Conservation (phyloP, 2,329 filamentous ascomycete genomes). For the Fusarium sp. region DNA sequence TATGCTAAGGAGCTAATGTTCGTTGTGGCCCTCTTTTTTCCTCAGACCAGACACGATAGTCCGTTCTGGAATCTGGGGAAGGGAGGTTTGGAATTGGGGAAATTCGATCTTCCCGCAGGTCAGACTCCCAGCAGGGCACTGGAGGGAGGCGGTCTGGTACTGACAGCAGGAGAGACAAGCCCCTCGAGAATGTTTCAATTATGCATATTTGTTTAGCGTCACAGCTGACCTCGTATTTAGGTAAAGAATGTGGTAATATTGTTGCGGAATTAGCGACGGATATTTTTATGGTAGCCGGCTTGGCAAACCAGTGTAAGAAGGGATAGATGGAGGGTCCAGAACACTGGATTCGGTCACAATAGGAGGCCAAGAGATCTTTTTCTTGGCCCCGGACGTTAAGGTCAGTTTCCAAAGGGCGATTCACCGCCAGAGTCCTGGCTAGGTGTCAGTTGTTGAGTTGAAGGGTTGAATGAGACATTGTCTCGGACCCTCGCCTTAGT, state of each 20-base stretch:
- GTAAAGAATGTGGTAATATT: constrained; percentile 11
- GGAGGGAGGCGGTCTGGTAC: not conserved
- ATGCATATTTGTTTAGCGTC: not conserved
- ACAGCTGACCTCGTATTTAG: not conserved
- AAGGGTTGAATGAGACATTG: constrained; percentile 28
- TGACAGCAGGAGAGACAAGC: not conserved
- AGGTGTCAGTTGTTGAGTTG: not conserved
- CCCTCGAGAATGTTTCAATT: constrained; percentile 30
- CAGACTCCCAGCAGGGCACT: not conserved
- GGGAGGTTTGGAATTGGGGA: constrained; percentile 29
- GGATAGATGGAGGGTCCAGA: not conserved
- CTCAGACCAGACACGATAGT: not conserved
- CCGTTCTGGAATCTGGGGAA: constrained; percentile 11
- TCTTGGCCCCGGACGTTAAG: not conserved
- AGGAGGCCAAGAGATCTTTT: not conserved
- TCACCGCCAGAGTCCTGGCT: not conserved
- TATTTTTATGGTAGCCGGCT: not conserved
- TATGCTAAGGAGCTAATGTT: not conserved
- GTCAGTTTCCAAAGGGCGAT: not conserved
- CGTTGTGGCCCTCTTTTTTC: not conserved
- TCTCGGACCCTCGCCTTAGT: constrained; percentile 31
- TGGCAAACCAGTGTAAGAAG: not conserved
- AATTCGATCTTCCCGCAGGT: constrained; percentile 31
- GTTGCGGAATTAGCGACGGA: not conserved
- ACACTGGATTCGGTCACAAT: rapidly evolving